phyloP scores from a whole-genome alignment of 192 early-diverging fungal species.

The Gamsiella multidivaricata region DNA sequence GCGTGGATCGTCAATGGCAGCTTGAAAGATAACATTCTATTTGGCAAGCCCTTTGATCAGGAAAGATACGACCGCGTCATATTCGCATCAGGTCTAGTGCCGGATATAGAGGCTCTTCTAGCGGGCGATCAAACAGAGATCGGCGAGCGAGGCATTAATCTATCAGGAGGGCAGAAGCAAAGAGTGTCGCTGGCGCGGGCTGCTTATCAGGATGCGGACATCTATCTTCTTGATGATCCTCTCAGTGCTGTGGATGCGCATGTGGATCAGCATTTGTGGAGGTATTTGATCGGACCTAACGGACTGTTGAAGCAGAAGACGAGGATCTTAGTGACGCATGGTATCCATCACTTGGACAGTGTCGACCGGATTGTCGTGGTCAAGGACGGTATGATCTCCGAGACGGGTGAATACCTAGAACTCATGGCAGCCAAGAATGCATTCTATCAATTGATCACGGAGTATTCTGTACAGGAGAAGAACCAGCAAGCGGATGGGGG shows the following conservation, averaged over 20 bases:
- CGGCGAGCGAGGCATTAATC: conserved; percentile 88
- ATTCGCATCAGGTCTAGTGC: conserved; percentile 80
- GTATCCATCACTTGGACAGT: conserved; percentile 78
- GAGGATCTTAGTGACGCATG: conserved; percentile 84
- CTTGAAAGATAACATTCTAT: conserved; percentile 89
- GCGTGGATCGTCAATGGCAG: conserved; percentile 97
- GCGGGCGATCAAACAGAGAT: conserved; percentile 91
- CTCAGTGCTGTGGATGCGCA: conserved; percentile 73
- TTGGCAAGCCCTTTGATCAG: conserved; percentile 81
- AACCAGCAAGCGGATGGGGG: conserved; percentile 5
- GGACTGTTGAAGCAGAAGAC: conserved; percentile 84
- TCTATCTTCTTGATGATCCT: conserved; percentile 62
- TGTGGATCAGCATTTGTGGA: conserved; percentile 78
- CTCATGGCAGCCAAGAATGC: conserved; percentile 71
- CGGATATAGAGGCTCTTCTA: conserved; percentile 86
- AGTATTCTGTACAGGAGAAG: conserved; percentile 68
- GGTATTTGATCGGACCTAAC: conserved; percentile 83
- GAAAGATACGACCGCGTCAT: conserved; percentile 81
- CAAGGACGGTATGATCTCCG: conserved; percentile 73
- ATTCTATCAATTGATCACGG: conserved; percentile 74
- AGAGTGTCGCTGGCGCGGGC: conserved; percentile 74
- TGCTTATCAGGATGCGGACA: conserved; percentile 89
- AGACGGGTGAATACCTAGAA: conserved; percentile 72
- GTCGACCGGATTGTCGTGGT: conserved; percentile 77
- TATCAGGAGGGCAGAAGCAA: conserved; percentile 93